Evolutionary conservation across 345 rosid genomes (phyloP), one percentile per base, ranked within the genome.

Genomic region (Citrus australasica): DNA sequence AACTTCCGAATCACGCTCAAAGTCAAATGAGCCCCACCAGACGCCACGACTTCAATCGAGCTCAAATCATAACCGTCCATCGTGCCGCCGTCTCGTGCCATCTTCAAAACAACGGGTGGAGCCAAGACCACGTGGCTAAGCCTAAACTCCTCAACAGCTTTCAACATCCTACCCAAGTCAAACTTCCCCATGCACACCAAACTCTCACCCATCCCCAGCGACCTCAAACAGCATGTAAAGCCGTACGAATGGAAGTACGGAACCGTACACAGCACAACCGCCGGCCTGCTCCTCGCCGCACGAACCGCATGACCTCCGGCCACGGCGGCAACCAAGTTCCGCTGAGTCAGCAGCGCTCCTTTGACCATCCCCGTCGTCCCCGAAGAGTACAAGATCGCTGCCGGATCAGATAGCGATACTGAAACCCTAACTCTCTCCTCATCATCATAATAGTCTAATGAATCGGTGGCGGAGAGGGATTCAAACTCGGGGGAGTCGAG

Each of bases 221-320:
- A 24, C 76, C 90, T 85, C 71, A 78, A 24, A 51, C 73, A 75
- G 33, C 71, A 64, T 4, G 67, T 62, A 75, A 91, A 83, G 0
- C 94, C 94, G 77, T 83, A 91, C 2, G 40, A 86, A 73, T 91
- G 94, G 48, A 91, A 91, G 24, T 72, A 80, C 28, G 92, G 94
- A n/a, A 91, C 89, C 78, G 82, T 69, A 68, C 87, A 84, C 67
- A 87, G 59, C 4, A 24, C 14, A 59, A 86, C 83, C 32, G 82
- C 73, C 10, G 84, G 81, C 24, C 62, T 33, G 58, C 59, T 59
- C 81, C 87, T 82, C 68, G 13, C 82, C 27, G 79, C 28, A 8
- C 80, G 82, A 51, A 65, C 7, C 27, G 86, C 87, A 11, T n/a
- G 53, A 21, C 53, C 85, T 3, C 63, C 32, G 30, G 90, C 85